Conservation (phyloP, 495 filamentous ascomycete genomes). For the Tuber indicum region DNA sequence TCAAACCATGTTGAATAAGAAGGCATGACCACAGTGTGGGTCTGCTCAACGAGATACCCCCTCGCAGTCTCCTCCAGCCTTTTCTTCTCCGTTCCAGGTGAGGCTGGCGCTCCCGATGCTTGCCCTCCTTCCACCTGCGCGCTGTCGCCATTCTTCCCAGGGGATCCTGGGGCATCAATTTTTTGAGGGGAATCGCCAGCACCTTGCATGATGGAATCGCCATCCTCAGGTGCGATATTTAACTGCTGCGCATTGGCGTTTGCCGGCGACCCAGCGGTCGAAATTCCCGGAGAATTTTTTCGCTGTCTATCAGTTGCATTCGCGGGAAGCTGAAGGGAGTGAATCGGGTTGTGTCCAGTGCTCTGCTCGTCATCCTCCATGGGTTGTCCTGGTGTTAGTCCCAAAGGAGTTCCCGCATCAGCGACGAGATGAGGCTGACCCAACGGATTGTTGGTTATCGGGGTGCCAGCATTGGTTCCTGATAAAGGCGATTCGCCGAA, state of each 20-base stretch:
- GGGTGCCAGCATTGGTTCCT: conserved; percentile 32
- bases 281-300: conserved; percentile 24
- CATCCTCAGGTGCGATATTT: conserved; percentile 32
- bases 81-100: conserved; percentile 53
- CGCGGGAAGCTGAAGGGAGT: conserved; percentile 20
- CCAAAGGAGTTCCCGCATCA: conserved; percentile 26
- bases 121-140: conserved; percentile 15
- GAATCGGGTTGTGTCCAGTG: conserved; percentile 24
- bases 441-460: conserved; percentile 22
- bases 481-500: conserved; percentile 39
- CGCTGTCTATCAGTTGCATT: conserved; percentile 16
- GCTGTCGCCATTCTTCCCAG: conserved; percentile 31
- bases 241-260: conserved; percentile 22
- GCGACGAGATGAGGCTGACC: conserved; percentile 30
- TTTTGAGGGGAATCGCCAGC: conserved; percentile 34
- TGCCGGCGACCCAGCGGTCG: conserved; percentile 24
- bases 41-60: conserved; percentile 83
- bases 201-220: conserved; percentile 42
- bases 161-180: conserved; percentile 14
- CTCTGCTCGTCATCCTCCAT: conserved; percentile 40
- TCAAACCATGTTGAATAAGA: conserved; percentile 98
- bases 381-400: conserved; percentile 30
- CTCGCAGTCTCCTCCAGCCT: conserved; percentile 76
- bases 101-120: conserved; percentile 25
- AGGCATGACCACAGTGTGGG: conserved; percentile 87